Percentiles rank a stretch among this genome's conserved stretches.
These are phyloP conservation scores for Cercospora zeae-maydis DNA, from an alignment of 2,329 filamentous ascomycete species.

Conservation along the genomic window DNA sequence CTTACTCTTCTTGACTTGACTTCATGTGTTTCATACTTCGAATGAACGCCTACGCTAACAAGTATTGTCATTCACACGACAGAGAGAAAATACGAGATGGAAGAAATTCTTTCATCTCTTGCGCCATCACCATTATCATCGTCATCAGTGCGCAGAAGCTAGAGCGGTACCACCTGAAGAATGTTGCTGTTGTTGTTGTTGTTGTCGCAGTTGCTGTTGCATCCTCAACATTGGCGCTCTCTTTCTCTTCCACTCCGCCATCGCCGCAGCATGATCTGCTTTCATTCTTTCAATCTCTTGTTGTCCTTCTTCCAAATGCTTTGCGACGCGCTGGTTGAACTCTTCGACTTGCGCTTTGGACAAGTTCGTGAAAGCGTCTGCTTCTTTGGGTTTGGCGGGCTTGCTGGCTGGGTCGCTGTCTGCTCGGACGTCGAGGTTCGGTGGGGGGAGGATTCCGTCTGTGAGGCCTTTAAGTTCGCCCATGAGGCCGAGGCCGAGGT, in stretches of 20 bases:
- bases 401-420: constrained; percentile 28
- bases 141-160: not conserved
- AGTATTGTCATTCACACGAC: too few species aligned
- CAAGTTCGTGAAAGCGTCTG: constrained; percentile 58
- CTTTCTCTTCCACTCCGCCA: constrained; percentile 70
- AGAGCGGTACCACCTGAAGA: not conserved
- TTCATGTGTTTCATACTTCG: too few species aligned
- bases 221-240: constrained; percentile 52
- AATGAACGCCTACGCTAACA: too few species aligned
- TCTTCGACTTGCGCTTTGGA: constrained; percentile 75
- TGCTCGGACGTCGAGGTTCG: constrained; percentile 32
- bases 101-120: not conserved
- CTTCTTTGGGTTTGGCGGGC: constrained; percentile 44
- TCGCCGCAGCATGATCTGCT: constrained; percentile 68
- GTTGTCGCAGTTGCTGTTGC: not conserved
- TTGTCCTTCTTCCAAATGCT: constrained; percentile 68
- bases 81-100: not conserved
- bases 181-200: too few species aligned
- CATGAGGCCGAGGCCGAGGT: constrained; percentile 73
- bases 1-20: too few species aligned
- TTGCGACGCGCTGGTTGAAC: constrained; percentile 73
- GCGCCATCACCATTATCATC: not conserved
- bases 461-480: constrained; percentile 80
- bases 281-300: constrained; percentile 84
- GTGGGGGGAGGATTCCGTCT: constrained; percentile 74